Evolutionary conservation across 352 stramenopile species (phyloP), one percentile per base, ranked within the genome.

Genomic region (Elongisporangium anandrum): DNA sequence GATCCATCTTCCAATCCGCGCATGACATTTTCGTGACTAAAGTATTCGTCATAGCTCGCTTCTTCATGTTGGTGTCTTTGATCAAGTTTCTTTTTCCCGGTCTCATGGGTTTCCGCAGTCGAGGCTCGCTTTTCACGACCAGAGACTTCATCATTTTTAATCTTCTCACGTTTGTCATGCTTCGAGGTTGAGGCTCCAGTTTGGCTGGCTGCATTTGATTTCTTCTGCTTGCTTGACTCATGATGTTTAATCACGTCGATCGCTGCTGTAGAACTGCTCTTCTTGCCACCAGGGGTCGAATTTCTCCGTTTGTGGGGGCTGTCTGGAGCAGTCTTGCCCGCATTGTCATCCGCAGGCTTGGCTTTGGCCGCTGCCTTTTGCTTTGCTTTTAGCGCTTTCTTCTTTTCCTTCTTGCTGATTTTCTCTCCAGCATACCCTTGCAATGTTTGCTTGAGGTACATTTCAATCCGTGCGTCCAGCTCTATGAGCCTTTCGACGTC

Each of bases 11-110:
- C 73, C 20, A 85, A 59, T 9, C 62, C 68, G 8, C 50, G 45
- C 16, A 72, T 54, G 8, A 82, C 70, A 4, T 64, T 50, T 5
- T 79, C 68, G 23, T 54, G 70, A 5, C 68, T 61, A 34, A 72
- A 56, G n/a, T 85, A 82, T 50, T 82, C 73, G 2, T 57, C 63
- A 50, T 81, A 85, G 4, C 38, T 64, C 3, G 50, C 50, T 15
- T 58, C 54, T 19, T 52, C 59, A 34, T 60, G 22, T 56, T 34
- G 23, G 17, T 7, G 29, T 20, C 7, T 22, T 41, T 48, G 17
- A 41, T 23, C 20, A 16, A n/a, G 29, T 20, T 57, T 50, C 53
- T 49, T 48, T 57, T 57, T 20, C 0, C 3, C 26, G 34, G 52
- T 9, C 19, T 69, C 61, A 22, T 66, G 15, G 9, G 56, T 45